These are phyloP conservation scores for Tuber umbilicatum DNA, from an alignment of 495 filamentous ascomycete species.

Conservation along the genomic window DNA sequence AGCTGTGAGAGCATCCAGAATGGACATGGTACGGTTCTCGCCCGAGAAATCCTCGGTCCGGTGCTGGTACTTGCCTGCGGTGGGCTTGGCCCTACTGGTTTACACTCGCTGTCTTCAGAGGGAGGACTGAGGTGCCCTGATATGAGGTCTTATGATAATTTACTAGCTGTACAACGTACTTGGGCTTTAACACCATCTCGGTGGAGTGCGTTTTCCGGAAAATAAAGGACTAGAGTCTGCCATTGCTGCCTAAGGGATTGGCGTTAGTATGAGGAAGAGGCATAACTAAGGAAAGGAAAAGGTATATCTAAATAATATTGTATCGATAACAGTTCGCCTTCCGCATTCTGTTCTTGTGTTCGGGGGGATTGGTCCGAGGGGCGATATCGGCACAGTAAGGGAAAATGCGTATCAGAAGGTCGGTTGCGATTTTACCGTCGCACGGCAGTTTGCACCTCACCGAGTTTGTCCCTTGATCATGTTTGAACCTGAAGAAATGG, in stretches of 20 bases:
- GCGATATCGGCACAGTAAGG: background rate
- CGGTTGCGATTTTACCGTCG: background rate
- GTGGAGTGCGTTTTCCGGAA: background rate
- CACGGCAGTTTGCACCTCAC: background rate
- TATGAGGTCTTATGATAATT: too few species aligned
- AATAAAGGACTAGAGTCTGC: background rate
- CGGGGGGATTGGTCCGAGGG: background rate
- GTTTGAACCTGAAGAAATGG: background rate
- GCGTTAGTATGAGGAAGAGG: background rate
- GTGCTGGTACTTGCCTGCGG: background rate
- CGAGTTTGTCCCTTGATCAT: background rate
- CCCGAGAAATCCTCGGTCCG: background rate
- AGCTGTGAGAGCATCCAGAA: background rate
- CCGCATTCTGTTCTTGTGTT: background rate
- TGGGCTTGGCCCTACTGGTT: too few species aligned
- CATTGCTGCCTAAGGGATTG: background rate
- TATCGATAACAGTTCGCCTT: background rate
- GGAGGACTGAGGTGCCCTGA: too few species aligned
- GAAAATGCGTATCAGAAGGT: background rate
- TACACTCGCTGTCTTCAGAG: too few species aligned
- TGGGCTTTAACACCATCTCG: background rate
- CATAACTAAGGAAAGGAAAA: background rate
- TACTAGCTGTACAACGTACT: too few species aligned
- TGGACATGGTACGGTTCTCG: background rate
- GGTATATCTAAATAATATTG: background rate